Conservation (phyloP, 257 asterid species). For the Prunella vulgaris region DNA sequence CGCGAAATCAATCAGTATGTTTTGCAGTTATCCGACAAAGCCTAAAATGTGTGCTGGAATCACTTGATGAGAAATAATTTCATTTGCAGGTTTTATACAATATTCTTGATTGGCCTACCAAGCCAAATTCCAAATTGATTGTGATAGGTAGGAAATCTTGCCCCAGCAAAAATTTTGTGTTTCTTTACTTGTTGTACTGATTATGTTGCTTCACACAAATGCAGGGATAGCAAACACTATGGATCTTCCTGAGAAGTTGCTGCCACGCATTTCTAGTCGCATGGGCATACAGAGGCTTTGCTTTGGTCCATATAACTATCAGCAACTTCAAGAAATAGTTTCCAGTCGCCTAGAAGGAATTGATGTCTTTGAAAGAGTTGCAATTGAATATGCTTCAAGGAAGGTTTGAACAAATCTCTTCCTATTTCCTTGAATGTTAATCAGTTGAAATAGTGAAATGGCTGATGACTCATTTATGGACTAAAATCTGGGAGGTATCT, state of each 20-base stretch:
- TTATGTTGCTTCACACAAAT: constrained; percentile 16
- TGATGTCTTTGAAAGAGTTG: constrained; percentile 76
- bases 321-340: constrained; percentile 91
- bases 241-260: constrained; percentile 99
- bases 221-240: constrained; percentile 98
- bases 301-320: constrained; percentile 88
- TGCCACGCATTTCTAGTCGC: constrained; percentile 96
- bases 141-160: constrained; percentile 61
- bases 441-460: constrained; percentile 5
- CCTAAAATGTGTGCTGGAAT: neutral
- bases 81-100: constrained; percentile 75
- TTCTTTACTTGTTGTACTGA: constrained; percentile 8
- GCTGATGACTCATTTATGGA: neutral
- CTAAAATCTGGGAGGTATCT: constrained; percentile 2
- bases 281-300: constrained; percentile 99
- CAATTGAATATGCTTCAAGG: constrained; percentile 94
- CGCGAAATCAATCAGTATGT: constrained; percentile 87
- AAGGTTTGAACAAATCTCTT: constrained; percentile 50
- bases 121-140: constrained; percentile 80
- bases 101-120: constrained; percentile 97
- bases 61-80: constrained; percentile 9
- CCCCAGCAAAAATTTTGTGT: neutral
- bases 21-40: constrained; percentile 12
- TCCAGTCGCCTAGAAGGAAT: constrained; percentile 80
- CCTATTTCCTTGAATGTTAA: constrained; percentile 5